phyloP scores from a whole-genome alignment of 2,329 filamentous ascomycete genomes.

The Fusarium guadeloupense region DNA sequence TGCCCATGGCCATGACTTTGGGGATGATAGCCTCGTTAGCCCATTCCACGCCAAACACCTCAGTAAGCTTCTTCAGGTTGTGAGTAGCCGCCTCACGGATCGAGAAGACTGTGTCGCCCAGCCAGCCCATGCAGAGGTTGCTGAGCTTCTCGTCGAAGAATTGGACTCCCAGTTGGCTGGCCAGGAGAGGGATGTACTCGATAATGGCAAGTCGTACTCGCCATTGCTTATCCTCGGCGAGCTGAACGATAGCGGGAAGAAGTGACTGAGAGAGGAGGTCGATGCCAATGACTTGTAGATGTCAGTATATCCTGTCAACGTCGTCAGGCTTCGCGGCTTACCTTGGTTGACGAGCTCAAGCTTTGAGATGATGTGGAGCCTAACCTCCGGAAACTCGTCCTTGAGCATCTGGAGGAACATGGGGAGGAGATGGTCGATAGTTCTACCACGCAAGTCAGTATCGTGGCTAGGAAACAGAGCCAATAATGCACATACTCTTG shows the following conservation, averaged over 20 bases:
- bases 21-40: conserved; percentile 96
- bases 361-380: conserved; percentile 99
- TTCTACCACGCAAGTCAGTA: conserved; percentile 62
- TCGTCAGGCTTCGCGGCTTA: conserved; percentile 50
- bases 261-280: conserved; percentile 96
- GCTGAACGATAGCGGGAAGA: conserved; percentile 94
- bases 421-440: conserved; percentile 93
- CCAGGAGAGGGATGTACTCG: conserved; percentile 96
- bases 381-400: conserved; percentile 97
- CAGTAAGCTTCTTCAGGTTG: conserved; percentile 97
- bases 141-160: conserved; percentile 99
- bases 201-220: conserved; percentile 97
- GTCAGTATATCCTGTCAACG: conserved; percentile 29
- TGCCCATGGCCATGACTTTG: conserved; percentile 98
- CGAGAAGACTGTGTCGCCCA: conserved; percentile 98
- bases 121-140: conserved; percentile 96
- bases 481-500: conserved; percentile 76
- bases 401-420: conserved; percentile 99
- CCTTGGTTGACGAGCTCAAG: conserved; percentile 97
- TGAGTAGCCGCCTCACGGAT: conserved; percentile 97
- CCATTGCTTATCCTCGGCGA: conserved; percentile 99
- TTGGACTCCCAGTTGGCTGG: conserved; percentile 92
- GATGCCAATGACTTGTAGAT: conserved; percentile 87
- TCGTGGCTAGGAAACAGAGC: background rate
- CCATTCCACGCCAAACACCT: conserved; percentile 98